These are phyloP conservation scores for Aureobasidium sp. DNA, from an alignment of 2,329 filamentous ascomycete species.

Conservation along the genomic window DNA sequence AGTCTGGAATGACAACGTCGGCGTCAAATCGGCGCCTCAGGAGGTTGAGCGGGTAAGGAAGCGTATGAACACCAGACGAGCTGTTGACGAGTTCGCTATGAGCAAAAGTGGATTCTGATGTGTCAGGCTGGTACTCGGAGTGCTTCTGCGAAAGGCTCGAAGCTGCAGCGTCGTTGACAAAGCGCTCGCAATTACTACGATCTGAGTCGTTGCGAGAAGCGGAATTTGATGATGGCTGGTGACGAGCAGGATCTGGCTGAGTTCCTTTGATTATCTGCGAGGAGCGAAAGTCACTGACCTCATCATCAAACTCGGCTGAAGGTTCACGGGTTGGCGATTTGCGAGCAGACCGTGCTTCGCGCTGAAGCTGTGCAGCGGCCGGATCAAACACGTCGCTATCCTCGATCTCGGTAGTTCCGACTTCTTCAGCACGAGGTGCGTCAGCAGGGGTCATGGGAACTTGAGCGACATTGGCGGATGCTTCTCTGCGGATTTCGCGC, in stretches of 20 bases:
- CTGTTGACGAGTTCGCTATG: not conserved
- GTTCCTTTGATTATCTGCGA: conserved; percentile 18
- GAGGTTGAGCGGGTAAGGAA: not conserved
- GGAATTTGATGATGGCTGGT: too few relatives aligned
- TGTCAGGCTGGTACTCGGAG: conserved; percentile 18
- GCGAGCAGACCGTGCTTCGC: not conserved
- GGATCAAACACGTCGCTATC: not conserved
- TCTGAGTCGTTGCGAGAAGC: not conserved
- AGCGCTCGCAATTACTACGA: not conserved
- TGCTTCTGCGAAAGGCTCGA: conserved; percentile 18
- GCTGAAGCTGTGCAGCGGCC: conserved; percentile 5
- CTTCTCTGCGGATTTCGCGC: too few relatives aligned
- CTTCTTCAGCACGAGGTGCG: not conserved
- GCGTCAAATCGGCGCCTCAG: conserved; percentile 14
- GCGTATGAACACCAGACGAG: conserved; percentile 8
- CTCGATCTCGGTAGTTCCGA: not conserved
- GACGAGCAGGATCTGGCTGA: not conserved
- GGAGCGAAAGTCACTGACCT: conserved; percentile 14
- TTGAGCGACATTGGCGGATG: too few relatives aligned
- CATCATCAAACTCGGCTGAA: not conserved
- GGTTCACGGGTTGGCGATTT: not conserved
- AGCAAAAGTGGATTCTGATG: conserved; percentile 1
- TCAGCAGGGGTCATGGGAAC: not conserved
- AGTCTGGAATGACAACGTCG: conserved; percentile 22
- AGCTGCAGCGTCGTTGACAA: conserved; percentile 18